Base-by-base conservation (phyloP, 202 grass and related monocot genomes). In the Cymbopogon flexuosus region DNA sequence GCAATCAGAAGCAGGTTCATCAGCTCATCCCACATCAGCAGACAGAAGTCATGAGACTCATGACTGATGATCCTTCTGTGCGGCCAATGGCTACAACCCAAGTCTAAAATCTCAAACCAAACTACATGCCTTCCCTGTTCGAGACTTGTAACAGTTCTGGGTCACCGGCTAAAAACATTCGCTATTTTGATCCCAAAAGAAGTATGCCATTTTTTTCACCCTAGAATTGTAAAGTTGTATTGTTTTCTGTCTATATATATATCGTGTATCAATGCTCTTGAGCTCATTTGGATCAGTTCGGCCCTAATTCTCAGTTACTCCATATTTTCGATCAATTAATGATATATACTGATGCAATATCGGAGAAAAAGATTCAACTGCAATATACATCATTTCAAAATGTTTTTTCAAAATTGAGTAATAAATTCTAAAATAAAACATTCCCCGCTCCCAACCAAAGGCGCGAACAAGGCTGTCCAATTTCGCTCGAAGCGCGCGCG, bases 1-100 rank as follows among this genome's bases (percentile, higher is more conserved):
- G 68, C 76, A 56, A 18, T 29, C 41, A 81, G 16, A 72, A 68
- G 16, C 10, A 56, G 51, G 61, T 79, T 43, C 70, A 23, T 69
- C 57, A 9, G 14, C 52, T 42, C 18, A 68, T 41, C 18, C 18
- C 35, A 40, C 65, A 40, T 68, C 51, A 58, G 64, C 80, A 63
- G 65, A 10, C 52, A 56, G 52, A 7, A 56, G n/a, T 21, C 52
- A 21, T 36, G 35, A 34, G 33, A 27, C 27, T 27, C 27, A 27
- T 27, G 27, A 40, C 5, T 70, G 10, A 47, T 52, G 62, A 11
- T 19, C 10, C 16, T 57, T n/a, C 65, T 71, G 36, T 39, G 31
- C 11, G 13, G 5, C 62, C 11, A 60, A 66, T 51, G 24, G 21
- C 11, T 79, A 12, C 6, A 27, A 37, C n/a, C 19, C 39, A 3